Evolutionary conservation across 192 early-diverging fungal genomes (phyloP).

Genomic region (Geranomyces michiganensis): DNA sequence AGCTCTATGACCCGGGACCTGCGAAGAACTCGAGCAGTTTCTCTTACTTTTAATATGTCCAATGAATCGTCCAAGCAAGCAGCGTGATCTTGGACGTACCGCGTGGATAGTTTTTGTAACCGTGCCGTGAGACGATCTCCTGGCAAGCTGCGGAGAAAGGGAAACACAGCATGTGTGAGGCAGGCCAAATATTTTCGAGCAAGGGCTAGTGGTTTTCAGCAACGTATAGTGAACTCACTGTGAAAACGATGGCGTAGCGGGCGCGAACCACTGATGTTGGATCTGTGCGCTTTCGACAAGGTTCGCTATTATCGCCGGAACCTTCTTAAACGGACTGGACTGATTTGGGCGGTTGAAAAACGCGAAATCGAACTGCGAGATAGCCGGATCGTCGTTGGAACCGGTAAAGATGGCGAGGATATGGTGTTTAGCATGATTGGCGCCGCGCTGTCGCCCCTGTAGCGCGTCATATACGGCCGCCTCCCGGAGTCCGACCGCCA

Average conservation of each 20-base stretch:
- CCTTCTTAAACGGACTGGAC: slow-evolving; percentile 12
- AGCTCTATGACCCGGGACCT: too few relatives aligned
- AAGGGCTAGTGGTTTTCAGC: too few relatives aligned
- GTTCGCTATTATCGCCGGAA: slow-evolving; percentile 13
- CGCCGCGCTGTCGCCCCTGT: not conserved
- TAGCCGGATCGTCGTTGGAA: slow-evolving; percentile 14
- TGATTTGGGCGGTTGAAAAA: not conserved
- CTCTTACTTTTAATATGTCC: not conserved
- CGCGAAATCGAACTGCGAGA: slow-evolving; percentile 15
- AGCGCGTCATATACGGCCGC: slow-evolving; percentile 14
- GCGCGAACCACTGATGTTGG: slow-evolving; percentile 25
- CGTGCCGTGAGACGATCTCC: not conserved
- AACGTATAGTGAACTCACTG: not conserved
- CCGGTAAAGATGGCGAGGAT: slow-evolving; percentile 17
- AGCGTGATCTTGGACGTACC: slow-evolving; percentile 5
- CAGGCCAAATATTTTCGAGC: not conserved
- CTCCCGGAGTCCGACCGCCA: slow-evolving; percentile 1
- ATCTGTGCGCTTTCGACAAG: slow-evolving; percentile 21
- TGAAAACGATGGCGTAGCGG: slow-evolving; percentile 1
- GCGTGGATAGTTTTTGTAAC: not conserved
- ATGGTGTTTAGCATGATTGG: not conserved
- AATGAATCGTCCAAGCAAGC: slow-evolving; percentile 4
- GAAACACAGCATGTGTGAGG: not conserved
- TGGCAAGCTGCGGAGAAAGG: not conserved
- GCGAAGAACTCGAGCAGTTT: not conserved